Conservation (phyloP, 2,329 filamentous ascomycete species). For the Ampelomyces quisqualis region DNA sequence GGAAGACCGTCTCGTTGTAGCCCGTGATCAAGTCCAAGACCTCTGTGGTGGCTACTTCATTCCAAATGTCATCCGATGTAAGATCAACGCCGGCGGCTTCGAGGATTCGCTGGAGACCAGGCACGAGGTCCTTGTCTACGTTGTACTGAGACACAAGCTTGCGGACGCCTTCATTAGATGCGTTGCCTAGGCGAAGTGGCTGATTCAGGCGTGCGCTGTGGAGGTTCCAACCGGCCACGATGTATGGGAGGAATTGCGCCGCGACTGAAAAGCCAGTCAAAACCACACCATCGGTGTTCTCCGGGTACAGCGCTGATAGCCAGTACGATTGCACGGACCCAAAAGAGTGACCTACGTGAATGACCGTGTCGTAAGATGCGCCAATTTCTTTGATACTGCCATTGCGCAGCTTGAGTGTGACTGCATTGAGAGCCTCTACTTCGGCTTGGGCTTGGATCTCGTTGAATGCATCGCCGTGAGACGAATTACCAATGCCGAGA, state of each 20-base stretch:
- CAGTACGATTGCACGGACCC: conserved; percentile 61
- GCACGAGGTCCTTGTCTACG: conserved; percentile 14
- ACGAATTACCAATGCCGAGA: conserved; percentile 60
- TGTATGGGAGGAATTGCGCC: conserved; percentile 46
- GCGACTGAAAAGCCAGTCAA: conserved; percentile 62
- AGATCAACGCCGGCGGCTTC: conserved; percentile 15
- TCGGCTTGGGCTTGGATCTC: conserved; percentile 62
- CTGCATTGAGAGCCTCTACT: conserved; percentile 56
- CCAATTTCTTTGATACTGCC: conserved; percentile 50
- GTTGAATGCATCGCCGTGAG: conserved; percentile 60
- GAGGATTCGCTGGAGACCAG: conserved; percentile 21
- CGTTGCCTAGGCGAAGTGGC: conserved; percentile 44
- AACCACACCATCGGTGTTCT: conserved; percentile 58
- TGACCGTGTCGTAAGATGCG: conserved; percentile 46
- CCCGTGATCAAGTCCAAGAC: conserved; percentile 32
- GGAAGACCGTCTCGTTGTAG: conserved; percentile 28
- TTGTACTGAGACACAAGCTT: conserved; percentile 13
- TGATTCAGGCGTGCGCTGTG: conserved; percentile 49
- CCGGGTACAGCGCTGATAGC: conserved; percentile 55
- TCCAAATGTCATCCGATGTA: conserved; percentile 26
- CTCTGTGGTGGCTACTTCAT: conserved; percentile 33
- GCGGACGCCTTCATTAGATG: conserved; percentile 15
- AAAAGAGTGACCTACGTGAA: conserved; percentile 66
- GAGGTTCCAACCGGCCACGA: conserved; percentile 52
- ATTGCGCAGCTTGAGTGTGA: conserved; percentile 54